These are phyloP conservation scores for Yueomyces sinensis DNA, from an alignment of 805 yeast genomes.

Conservation along the genomic window DNA sequence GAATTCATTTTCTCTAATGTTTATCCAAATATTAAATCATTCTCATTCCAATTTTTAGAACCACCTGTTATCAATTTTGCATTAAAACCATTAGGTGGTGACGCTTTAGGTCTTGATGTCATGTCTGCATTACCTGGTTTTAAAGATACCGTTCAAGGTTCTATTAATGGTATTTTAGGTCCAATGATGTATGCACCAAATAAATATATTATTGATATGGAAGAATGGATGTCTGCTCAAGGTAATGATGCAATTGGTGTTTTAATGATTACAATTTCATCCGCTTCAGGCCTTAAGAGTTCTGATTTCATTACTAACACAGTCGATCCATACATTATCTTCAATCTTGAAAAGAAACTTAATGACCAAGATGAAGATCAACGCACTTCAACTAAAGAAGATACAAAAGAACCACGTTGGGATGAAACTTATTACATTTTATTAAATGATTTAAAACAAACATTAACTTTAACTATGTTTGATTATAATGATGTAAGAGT, in stretches of 20 bases:
- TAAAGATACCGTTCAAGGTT: conserved; percentile 52
- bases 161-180: conserved; percentile 56
- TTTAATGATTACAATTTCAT: conserved; percentile 46
- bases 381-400: conserved; percentile 45
- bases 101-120: conserved; percentile 72
- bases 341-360: conserved; percentile 31
- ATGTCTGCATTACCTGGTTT: conserved; percentile 79
- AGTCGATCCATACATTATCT: conserved; percentile 46
- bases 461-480: conserved; percentile 39
- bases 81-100: conserved; percentile 81
- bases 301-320: conserved; percentile 28
- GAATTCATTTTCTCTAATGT: conserved; percentile 45
- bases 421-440: conserved; percentile 52
- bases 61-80: conserved; percentile 70
- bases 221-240: conserved; percentile 51
- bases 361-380: conserved; percentile 32
- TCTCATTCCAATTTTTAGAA: conserved; percentile 59
- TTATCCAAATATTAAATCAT: conserved; percentile 69
- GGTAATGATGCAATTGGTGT: conserved; percentile 60
- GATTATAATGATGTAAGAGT: conserved; percentile 45
- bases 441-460: conserved; percentile 44
- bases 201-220: conserved; percentile 61
- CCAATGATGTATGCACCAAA: conserved; percentile 80
- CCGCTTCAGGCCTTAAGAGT: conserved; percentile 36
- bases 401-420: conserved; percentile 47